Base-by-base conservation (phyloP, 2,329 filamentous ascomycete species). In the Chlorencoelia australis region DNA sequence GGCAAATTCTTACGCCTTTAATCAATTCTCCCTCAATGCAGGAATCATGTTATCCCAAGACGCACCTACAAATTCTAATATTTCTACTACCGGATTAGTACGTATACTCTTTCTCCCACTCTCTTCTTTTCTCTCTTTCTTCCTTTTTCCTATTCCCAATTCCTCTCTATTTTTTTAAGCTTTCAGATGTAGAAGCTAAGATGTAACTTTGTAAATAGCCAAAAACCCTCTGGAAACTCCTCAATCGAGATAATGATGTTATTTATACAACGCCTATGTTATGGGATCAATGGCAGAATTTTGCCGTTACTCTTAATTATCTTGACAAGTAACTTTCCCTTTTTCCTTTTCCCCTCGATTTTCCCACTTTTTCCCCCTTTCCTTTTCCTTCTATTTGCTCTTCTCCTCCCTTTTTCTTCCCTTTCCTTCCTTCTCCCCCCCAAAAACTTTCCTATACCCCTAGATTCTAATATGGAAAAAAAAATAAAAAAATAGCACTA, bases 261-360 rank as follows among this genome's bases (percentile, higher is more conserved):
- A 56, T 79, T 5, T 77, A 68, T 53, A 62, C 59, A 17, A 63
- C 65, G 0, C 60, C 64, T 2, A 75, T 76, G 36, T 59, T 63
- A n/a, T 51, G 58, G 21, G 62, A 54, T 10, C 58, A 64, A 14
- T 76, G 73, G 64, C 70, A 78, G 53, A 79, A 79, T 60, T 79
- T 78, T 60, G 75, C 66, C 7, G 37, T 77, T 20, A 69, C 64
- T 15, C 58, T 76, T 10, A 67, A 79, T 54, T 79, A 73, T 53
- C 58, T 60, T 33, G 59, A 66, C 37, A 68, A 72, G 70, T 74
- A 56, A 30, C 67, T 57, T 21, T 16, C 31, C 9, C 17, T 19
- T 22, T 30, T n/a, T 33, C n/a, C n/a, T n/a, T n/a, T n/a, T n/a
- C n/a, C n/a, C n/a, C n/a, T n/a, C n/a, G n/a, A n/a, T n/a, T n/a